Evolutionary conservation across 768 basidiomycete species (phyloP), one percentile per base, ranked within the genome.

Genomic region (Boletus rex-veris): DNA sequence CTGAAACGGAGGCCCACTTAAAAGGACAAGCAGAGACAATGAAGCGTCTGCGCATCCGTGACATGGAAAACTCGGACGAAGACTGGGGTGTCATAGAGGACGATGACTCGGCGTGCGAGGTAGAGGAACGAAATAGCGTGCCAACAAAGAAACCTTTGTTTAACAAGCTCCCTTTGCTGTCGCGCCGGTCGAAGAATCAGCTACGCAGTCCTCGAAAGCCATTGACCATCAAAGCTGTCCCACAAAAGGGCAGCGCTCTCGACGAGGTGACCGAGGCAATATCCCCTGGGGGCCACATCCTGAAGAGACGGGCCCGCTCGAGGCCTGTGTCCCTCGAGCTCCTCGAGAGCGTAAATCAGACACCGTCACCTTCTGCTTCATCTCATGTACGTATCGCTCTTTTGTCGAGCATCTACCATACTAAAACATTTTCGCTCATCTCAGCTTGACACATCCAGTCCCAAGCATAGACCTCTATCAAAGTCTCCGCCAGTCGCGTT

Each of bases 201-300:
- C 35, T 70, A 3, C 54, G 50, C 47, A 72, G 71, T 45, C 69
- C 69, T 5, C 63, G 69, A 48, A 71, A 71, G 31, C 57, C 61
- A 16, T 45, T 60, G 0, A 31, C 53, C 16, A 50, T 63, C 30
- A 67, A 60, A 14, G 52, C 60, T 19, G 55, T 70, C 15, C 69
- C 70, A 16, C 70, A 70, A 41, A 78, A 77, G 54, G 75, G 72
- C 1, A 81, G 73, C 48, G 63, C 70, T 21, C 72, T 73, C 45
- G 79, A 81, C 55, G 85, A 87, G 63, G 82, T 86, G 30, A 82
- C 75, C 3, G 86, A 84, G 57, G 83, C 82, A 2, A 76, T 90
- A 53, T 90, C 88, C 0, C 88, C 88, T 3, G 86, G 86, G 12
- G 88, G 88, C 0, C 88, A 89, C 68, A 74, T 91, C 52, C 79